Evolutionary conservation across 225 moss, liverwort and hornwort genomes (phyloP).

Genomic region (Physcomitrium patens): DNA sequence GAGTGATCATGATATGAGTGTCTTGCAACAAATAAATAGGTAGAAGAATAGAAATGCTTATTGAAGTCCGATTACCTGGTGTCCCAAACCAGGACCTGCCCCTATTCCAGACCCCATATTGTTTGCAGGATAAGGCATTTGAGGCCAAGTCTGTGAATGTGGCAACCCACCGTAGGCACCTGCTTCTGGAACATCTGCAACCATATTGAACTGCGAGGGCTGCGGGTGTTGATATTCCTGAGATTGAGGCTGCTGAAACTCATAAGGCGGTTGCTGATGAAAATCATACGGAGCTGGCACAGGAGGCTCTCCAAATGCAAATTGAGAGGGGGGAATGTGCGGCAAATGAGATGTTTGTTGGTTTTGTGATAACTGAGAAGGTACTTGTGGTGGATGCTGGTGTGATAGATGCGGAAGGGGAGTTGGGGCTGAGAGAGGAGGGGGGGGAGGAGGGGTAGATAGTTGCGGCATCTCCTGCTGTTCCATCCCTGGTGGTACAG

Average conservation of each 20-base stretch:
- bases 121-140: slow-evolving; percentile 71
- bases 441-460: slow-evolving; percentile 58
- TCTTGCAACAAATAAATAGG: background rate
- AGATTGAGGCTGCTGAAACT: slow-evolving; percentile 78
- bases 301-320: slow-evolving; percentile 69
- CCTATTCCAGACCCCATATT: slow-evolving; percentile 64
- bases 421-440: slow-evolving; percentile 48
- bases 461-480: slow-evolving; percentile 61
- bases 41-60: slow-evolving; percentile 8
- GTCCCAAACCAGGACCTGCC: slow-evolving; percentile 78
- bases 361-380: slow-evolving; percentile 66
- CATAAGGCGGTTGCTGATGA: slow-evolving; percentile 84
- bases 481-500: slow-evolving; percentile 95
- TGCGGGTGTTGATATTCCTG: slow-evolving; percentile 86
- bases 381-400: slow-evolving; percentile 54
- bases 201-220: slow-evolving; percentile 68
- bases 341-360: slow-evolving; percentile 61
- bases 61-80: slow-evolving; percentile 48
- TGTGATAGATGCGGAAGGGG: slow-evolving; percentile 55
- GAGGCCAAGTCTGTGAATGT: slow-evolving; percentile 81
- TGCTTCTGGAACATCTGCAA: slow-evolving; percentile 68
- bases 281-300: slow-evolving; percentile 75
- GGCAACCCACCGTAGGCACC: slow-evolving; percentile 66
- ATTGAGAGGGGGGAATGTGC: slow-evolving; percentile 65
- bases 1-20: background rate